phyloP scores from a whole-genome alignment of 2,329 filamentous ascomycete species.

The Trichophyton rubrum region DNA sequence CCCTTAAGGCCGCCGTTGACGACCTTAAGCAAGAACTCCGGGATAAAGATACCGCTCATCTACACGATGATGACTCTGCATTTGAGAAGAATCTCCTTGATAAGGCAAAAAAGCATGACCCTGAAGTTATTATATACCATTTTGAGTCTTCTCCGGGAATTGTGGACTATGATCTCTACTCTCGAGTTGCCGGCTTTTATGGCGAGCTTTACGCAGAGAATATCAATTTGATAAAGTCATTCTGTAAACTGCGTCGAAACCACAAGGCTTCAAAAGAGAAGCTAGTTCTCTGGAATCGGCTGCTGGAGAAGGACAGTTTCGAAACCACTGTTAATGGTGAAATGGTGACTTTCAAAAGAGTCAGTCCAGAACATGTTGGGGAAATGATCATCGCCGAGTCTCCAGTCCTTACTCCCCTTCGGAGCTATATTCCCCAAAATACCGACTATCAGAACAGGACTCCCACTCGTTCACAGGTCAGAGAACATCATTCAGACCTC shows the following conservation, averaged over 20 bases:
- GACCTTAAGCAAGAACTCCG: not conserved
- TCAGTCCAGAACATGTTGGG: not conserved
- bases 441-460: not conserved
- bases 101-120: not conserved
- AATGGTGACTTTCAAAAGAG: slow-evolving; percentile 20
- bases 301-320: slow-evolving; percentile 22
- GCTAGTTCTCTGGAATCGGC: slow-evolving; percentile 20
- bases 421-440: not conserved
- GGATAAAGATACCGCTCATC: not conserved
- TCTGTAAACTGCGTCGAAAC: slow-evolving; percentile 20
- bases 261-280: slow-evolving; percentile 26
- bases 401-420: not conserved
- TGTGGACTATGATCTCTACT: slow-evolving; percentile 8
- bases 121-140: not conserved
- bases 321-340: slow-evolving; percentile 19
- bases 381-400: not conserved
- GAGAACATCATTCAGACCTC: slow-evolving; percentile 2
- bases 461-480: not conserved
- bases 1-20: not conserved
- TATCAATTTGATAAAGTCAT: slow-evolving; percentile 19
- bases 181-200: slow-evolving; percentile 22
- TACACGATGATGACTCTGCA: not conserved
- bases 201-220: slow-evolving; percentile 22
- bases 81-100: not conserved
- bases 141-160: not conserved